Base-by-base conservation (phyloP, 225 moss, liverwort and hornwort species). In the Physcomitrium patens region DNA sequence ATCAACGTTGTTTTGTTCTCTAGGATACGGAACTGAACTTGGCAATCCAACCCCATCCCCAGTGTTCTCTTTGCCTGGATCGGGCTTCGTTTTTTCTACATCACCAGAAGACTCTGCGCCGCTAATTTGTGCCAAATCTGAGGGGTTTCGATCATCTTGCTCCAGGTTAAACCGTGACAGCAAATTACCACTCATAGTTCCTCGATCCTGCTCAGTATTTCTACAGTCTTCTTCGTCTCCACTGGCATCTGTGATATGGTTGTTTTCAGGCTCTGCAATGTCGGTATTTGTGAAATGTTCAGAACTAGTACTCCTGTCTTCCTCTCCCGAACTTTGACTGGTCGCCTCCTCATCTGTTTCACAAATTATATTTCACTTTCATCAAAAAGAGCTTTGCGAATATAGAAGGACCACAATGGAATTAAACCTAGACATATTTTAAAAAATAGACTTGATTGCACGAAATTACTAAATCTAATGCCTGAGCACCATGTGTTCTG, bases 161-260 rank as follows among this genome's bases (percentile, higher is more conserved):
- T 70, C 86, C 66, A 52, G 19, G 20, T 81, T 23, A 11, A 87
- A 87, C 31, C 66, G 76, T 31, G 78, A 67, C 65, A 84, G 63
- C 10, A 84, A 71, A 57, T 81, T 79, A 55, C 63, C 73, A 60
- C 78, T 37, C 57, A 10, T 22, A 46, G 52, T 69, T 43, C 58
- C 77, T 42, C 22, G 57, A 50, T 37, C 14, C 60, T 81, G 57
- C 59, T 63, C 41, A 66, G 53, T 63, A 53, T 27, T 45, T 52
- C 54, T 67, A 72, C 68, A 27, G 8, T 59, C 72, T 37, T 51
- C 75, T 23, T 75, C 71, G 22, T 69, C 80, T 48, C 58, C 68
- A 28, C 67, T 58, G 14, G 63, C 45, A 56, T 20, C 67, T 54
- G 20, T 2, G 12, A n/a, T 56, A 41, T 48, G 56, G 16, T 73